Conservation (phyloP, 176 grass and related monocot genomes). For the Miscanthus lutarioriparius region DNA sequence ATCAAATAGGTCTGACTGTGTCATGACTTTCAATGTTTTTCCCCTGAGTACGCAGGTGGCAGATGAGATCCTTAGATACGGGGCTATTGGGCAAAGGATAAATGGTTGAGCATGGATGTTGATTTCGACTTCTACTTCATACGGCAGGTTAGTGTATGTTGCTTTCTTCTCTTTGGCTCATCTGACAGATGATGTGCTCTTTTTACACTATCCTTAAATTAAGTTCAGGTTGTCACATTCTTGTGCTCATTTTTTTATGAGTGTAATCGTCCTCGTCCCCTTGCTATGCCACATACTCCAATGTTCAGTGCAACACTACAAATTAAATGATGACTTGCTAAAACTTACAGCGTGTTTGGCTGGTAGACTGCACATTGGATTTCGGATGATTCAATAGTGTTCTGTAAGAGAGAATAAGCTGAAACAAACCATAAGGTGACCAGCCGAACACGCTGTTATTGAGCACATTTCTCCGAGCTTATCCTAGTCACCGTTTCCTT, state of each 20-base stretch:
- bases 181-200: not conserved
- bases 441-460: too few relatives aligned
- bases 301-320: not conserved
- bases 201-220: not conserved
- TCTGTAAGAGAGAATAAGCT: too few relatives aligned
- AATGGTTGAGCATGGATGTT: not conserved
- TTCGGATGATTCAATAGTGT: too few relatives aligned
- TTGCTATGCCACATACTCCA: not conserved
- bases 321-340: not conserved
- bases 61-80: slow-evolving; percentile 5
- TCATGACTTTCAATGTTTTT: not conserved
- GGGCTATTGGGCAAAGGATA: slow-evolving; percentile 1
- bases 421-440: too few relatives aligned
- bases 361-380: too few relatives aligned
- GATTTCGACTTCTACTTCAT: slow-evolving; percentile 20
- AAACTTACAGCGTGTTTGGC: too few relatives aligned
- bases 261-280: not conserved
- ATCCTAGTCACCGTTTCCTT: not conserved
- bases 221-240: slow-evolving; percentile 20
- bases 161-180: slow-evolving; percentile 14
- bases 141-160: slow-evolving; percentile 27
- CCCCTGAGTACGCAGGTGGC: not conserved
- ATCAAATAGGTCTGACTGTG: not conserved
- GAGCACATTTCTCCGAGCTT: slow-evolving; percentile 20
- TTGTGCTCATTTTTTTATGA: slow-evolving; percentile 8